Evolutionary conservation across 2,329 filamentous ascomycete species (phyloP), one percentile per base, ranked within the genome.

Genomic region (Ceratocystis colombiana): DNA sequence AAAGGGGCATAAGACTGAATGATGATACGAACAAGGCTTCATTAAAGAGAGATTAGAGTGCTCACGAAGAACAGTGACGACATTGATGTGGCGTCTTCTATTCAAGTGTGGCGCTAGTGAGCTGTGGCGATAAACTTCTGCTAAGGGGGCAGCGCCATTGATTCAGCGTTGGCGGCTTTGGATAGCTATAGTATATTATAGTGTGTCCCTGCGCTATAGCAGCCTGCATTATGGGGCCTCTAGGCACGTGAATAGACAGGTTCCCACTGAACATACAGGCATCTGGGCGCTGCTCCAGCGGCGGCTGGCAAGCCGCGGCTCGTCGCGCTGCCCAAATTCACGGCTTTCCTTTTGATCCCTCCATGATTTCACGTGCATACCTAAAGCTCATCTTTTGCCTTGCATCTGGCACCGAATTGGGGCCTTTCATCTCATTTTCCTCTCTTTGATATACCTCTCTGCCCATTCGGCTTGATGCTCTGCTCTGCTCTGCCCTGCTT

Each of bases 341-440:
- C 10, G 59, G 59, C 44, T 63, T 50, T 63, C 17, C 10, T 30
- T 25, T 48, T 63, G 17, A 28, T 48, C 22, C 44, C 61, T 48
- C 17, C 5, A n/a, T 44, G 44, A n/a, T 15, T 46, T 63, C 61
- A 63, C 61, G 61, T 63, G 61, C 44, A 63, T 20, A 48, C 44
- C 22, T 5, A 17, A 17, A 48, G 44, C 20, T n/a, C 12, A 25
- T 22, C 33, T 45, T 8, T 12, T 45, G 25, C 61, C 22, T 30
- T 8, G 44, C 44, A 46, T 62, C 7, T 25, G 37, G 37, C 44
- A 48, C 25, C 10, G 33, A n/a, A 48, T 33, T 59, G 55, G 15
- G 1, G 28, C 55, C 28, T 20, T 37, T 20, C 17, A 8, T 59
- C 8, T 20, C 22, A 0, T 48, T 48, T 48, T 44, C 7, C 20